Base-by-base conservation (phyloP, 1,284 basidiomycete genomes). In the Puccinia triticina region DNA sequence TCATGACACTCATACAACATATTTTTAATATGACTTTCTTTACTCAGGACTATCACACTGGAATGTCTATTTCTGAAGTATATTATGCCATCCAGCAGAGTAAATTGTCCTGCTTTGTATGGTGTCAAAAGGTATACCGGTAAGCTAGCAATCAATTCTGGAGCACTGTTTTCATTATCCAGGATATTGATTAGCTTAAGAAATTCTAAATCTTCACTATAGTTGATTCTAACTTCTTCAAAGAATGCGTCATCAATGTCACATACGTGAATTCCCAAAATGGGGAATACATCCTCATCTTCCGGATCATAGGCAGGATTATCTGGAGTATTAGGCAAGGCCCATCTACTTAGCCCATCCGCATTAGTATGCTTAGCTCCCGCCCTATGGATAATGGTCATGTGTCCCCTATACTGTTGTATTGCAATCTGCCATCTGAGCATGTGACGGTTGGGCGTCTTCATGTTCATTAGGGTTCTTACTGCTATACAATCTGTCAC, bases 381-480 rank as follows among this genome's bases (percentile, higher is more conserved):
- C 5, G 29, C 7, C 29, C 29, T 66, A 40, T 66, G 37, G 21
- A 66, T 66, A 66, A 66, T 66, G 21, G 61, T 43, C 40, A 43
- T 43, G 12, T 43, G 40, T 43, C 40, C 40, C 12, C 40, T 43
- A 43, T 43, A 43, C 40, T 43, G 40, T 66, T 66, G 61, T 12
- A 66, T 66, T 23, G 61, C 29, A 34, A 66, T 66, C 29, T 66
- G 29, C 61, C 61, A 66, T 40, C 61, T 66, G 21, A 66, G 61
- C 61, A 66, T 66, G 12, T 43, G 40, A 7, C 40, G 4, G 12
- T 43, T 43, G 12, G 40, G 40, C 7, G 40, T 43, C 40, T 66
- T 66, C 61, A 66, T 66, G 29, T 66, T 66, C 16, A 66, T 34
- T 21, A 66, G n/a, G 40, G 40, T 43, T 66, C 26, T 66, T 66